phyloP scores from a whole-genome alignment of 306 rosid species.

The Sicyos baderoa region DNA sequence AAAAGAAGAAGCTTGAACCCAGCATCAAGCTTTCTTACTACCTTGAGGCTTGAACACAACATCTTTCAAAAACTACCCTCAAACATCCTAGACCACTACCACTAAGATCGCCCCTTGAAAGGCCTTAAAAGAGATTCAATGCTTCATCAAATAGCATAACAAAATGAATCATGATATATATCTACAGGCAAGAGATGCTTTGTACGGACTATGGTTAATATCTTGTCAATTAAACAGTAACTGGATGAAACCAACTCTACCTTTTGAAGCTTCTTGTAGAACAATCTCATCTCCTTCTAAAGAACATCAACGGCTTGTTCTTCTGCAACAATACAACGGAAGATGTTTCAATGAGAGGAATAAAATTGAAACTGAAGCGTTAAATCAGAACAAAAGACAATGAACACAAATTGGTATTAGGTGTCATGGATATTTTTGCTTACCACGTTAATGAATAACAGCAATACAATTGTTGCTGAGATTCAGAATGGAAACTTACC shows the following conservation, averaged over 20 bases:
- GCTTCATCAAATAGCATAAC: not conserved
- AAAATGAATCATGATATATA: not conserved
- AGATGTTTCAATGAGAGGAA: slow-evolving; percentile 4
- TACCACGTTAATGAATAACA: slow-evolving; percentile 13
- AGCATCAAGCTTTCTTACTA: not conserved
- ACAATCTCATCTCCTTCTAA: not conserved
- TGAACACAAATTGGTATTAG: not conserved
- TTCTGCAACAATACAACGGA: not conserved
- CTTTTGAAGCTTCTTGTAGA: slow-evolving; percentile 17
- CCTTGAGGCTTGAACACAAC: not conserved
- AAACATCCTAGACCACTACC: not conserved
- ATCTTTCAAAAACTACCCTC: slow-evolving; percentile 14
- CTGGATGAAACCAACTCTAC: slow-evolving; percentile 9
- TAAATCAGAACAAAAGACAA: slow-evolving; percentile 4
- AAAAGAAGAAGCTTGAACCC: not conserved
- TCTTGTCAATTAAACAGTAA: not conserved
- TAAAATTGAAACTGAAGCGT: not conserved
- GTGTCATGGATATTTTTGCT: not conserved
- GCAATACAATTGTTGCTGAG: not conserved
- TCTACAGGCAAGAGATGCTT: not conserved
- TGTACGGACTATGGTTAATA: not conserved
- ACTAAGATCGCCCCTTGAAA: not conserved
- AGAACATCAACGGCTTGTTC: not conserved
- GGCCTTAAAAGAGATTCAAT: not conserved
- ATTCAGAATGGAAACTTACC: not conserved